Evolutionary conservation across 1,139 yeast genomes (phyloP), one percentile per base, ranked within the genome.

Genomic region (Magnusiomyces ingens): DNA sequence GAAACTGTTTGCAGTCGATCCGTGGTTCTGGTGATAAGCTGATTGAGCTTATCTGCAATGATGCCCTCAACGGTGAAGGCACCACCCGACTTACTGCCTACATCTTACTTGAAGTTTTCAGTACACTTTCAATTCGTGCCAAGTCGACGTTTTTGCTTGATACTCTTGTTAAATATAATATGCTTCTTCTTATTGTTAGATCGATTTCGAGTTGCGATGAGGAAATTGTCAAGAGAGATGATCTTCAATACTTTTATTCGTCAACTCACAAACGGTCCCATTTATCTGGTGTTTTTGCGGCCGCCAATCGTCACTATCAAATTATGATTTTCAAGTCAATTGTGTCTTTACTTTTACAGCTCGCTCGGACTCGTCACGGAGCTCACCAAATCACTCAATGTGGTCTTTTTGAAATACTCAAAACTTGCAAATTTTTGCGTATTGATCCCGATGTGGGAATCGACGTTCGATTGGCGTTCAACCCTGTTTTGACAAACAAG

Each of bases 391-490:
- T 91, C 55, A 71, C 89, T 32, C 91, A 88, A 63, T 79, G 85
- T 64, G 95, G 86, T 52, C 53, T 73, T 21, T 84, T 89, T 66
- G 76, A 81, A 35, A 75, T 81, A 0, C 74, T 90, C 54, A 78
- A 75, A 56, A 74, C 78, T 32, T 80, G 86, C 48, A 71, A 72
- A 37, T 79, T 88, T 60, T 71, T 89, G 52, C 67, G 74, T 46
- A 75, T 84, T 49, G 96, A 90, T 65, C 93, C 95, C 0, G 96
- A 89, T 64, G 72, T 88, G 48, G 96, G 95, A 0, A 68, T 86
- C 50, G 80, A 77, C 43, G 60, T 77, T 62, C 65, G 18, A 45
- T 48, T 32, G 32, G 48, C 36, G 2, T 32, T 49, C 18, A 32
- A 45, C n/a, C 32, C 32, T 26, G 32, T 26, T 26, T 26, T 26